These are phyloP conservation scores for Arctium minus DNA, from an alignment of 129 eudicot species.

Conservation along the genomic window DNA sequence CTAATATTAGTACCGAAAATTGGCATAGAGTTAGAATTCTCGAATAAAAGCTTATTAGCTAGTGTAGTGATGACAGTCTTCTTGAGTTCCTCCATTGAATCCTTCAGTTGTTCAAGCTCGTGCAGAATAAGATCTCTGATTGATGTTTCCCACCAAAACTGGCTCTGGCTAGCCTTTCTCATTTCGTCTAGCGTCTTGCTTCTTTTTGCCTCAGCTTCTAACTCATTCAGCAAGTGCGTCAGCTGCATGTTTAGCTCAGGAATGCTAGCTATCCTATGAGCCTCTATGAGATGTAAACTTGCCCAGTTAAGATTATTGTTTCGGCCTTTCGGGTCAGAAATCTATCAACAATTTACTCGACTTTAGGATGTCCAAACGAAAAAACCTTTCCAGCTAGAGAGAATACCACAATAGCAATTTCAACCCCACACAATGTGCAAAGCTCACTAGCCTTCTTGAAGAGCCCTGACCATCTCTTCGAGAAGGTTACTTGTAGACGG, in stretches of 20 bases:
- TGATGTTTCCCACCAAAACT: slow-evolving; percentile 66
- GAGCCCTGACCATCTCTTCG: slow-evolving; percentile 53
- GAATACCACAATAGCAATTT: slow-evolving; percentile 54
- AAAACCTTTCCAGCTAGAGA: slow-evolving; percentile 59
- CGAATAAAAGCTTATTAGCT: slow-evolving; percentile 32
- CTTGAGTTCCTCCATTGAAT: slow-evolving; percentile 54
- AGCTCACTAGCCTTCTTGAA: slow-evolving; percentile 69
- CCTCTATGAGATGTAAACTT: slow-evolving; percentile 34
- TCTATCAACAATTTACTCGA: slow-evolving; percentile 49
- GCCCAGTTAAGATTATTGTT: not conserved
- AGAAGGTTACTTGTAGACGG: slow-evolving; percentile 57
- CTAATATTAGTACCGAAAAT: slow-evolving; percentile 19
- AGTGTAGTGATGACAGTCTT: slow-evolving; percentile 27
- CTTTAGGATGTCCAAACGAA: slow-evolving; percentile 64
- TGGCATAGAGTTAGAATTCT: slow-evolving; percentile 21
- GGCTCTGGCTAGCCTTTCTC: slow-evolving; percentile 44
- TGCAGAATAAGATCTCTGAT: slow-evolving; percentile 25
- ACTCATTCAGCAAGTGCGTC: slow-evolving; percentile 33
- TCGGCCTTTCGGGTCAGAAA: slow-evolving; percentile 19
- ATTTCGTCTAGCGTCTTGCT: slow-evolving; percentile 41
- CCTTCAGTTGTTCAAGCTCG: slow-evolving; percentile 48
- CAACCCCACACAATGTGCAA: slow-evolving; percentile 60
- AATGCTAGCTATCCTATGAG: slow-evolving; percentile 35
- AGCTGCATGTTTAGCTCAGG: slow-evolving; percentile 44
- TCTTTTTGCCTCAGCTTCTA: slow-evolving; percentile 46